Conservation (phyloP, 345 rosid species). For the Lepidium aucheri region DNA sequence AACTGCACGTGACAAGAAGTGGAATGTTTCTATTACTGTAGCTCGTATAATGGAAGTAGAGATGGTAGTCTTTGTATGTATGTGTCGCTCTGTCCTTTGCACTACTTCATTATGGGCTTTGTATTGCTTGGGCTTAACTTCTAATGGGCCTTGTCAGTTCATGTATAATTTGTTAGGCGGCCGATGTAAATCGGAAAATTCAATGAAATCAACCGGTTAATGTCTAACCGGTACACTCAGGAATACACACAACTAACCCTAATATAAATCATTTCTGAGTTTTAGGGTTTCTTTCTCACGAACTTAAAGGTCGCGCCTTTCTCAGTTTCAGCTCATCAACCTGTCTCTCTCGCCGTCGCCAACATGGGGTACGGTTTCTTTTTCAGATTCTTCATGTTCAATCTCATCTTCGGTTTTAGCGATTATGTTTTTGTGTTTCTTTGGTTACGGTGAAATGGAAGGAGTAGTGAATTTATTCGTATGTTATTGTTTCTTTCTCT, state of each 20-base stretch:
- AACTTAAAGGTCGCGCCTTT: background rate
- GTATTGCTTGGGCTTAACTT: background rate
- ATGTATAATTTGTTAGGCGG: too few species aligned
- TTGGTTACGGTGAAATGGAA: background rate
- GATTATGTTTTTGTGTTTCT: background rate
- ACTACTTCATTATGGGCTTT: background rate
- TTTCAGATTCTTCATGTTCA: background rate
- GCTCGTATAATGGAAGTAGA: background rate
- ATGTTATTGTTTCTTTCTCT: background rate
- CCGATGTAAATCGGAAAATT: background rate
- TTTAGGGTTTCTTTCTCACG: constrained; percentile 10
- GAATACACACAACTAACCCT: background rate
- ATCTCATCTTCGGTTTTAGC: background rate
- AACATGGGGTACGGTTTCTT: constrained; percentile 23
- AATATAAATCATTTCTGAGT: background rate
- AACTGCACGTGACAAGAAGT: constrained; percentile 42
- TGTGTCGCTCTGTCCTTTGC: background rate
- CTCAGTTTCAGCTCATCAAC: background rate
- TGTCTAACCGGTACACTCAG: background rate
- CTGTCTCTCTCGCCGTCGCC: constrained; percentile 17
- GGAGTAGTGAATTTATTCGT: background rate
- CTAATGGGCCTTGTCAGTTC: background rate
- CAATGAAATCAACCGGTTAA: constrained; percentile 3
- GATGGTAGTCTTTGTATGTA: background rate
- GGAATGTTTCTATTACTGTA: constrained; percentile 19